Evolutionary conservation across 306 rosid genomes (phyloP).

Genomic region (Fagus sylvatica): DNA sequence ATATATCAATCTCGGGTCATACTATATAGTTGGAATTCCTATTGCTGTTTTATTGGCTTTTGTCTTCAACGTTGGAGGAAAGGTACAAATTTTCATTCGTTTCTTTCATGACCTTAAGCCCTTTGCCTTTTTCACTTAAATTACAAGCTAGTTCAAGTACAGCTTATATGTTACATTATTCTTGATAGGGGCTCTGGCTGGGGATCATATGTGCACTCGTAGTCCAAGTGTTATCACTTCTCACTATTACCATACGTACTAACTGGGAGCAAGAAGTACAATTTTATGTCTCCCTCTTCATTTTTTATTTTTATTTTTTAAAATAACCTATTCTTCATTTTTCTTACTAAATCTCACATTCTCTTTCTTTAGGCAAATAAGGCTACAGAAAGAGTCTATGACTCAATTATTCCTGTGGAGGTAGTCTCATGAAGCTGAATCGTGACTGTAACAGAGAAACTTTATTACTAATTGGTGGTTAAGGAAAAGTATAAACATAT

Average conservation of each 20-base stretch:
- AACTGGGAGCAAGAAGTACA: constrained; percentile 72
- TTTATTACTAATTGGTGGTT: not conserved
- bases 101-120: not conserved
- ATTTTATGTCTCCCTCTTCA: not conserved
- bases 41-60: constrained; percentile 59
- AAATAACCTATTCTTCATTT: not conserved
- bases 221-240: constrained; percentile 55
- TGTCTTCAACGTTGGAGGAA: constrained; percentile 59
- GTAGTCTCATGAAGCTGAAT: constrained; percentile 23
- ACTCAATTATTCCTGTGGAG: constrained; percentile 30
- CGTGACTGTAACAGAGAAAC: not conserved
- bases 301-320: not conserved
- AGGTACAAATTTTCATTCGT: constrained; percentile 38
- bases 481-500: not conserved
- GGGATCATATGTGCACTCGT: constrained; percentile 69
- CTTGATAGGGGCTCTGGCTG: constrained; percentile 68
- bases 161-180: not conserved
- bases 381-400: constrained; percentile 58
- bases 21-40: constrained; percentile 75
- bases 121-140: not conserved
- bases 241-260: constrained; percentile 50
- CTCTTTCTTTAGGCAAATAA: constrained; percentile 38
- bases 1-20: constrained; percentile 65
- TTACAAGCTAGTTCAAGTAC: not conserved
- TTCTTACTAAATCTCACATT: not conserved